Percentiles rank a stretch among this genome's conserved stretches.
phyloP scores from a whole-genome alignment of 192 early-diverging fungal genomes.

The Backusella australiensis region DNA sequence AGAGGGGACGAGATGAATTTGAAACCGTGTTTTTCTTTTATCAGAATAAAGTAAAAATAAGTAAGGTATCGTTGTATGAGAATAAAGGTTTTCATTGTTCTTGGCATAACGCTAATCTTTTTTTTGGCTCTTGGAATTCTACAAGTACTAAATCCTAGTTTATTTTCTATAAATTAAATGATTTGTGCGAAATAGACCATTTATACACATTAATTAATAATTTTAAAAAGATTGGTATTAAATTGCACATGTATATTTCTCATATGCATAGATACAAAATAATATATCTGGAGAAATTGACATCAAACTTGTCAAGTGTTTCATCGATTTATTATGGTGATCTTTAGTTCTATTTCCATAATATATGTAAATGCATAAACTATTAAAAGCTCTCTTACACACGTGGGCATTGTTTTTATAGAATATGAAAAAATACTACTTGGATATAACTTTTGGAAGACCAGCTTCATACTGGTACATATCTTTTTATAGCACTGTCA shows the following conservation, averaged over 20 bases:
- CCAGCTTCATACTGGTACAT: not conserved
- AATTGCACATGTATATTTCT: no score
- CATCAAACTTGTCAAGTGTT: not conserved
- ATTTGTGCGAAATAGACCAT: not conserved
- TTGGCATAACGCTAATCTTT: not conserved
- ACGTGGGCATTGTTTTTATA: not conserved
- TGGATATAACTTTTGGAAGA: not conserved
- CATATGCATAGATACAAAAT: not conserved
- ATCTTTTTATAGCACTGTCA: slow-evolving; percentile 2
- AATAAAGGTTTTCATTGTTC: not conserved
- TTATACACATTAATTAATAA: not conserved
- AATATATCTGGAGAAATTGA: no score
- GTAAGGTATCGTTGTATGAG: not conserved
- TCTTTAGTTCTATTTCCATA: not conserved
- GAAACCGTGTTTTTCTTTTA: not conserved
- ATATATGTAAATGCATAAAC: not conserved
- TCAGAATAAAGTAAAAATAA: not conserved
- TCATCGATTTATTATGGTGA: not conserved
- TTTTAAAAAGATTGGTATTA: not conserved
- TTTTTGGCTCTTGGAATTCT: not conserved
- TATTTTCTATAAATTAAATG: not conserved
- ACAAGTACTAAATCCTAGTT: not conserved
- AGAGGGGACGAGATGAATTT: not conserved
- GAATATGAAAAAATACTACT: not conserved
- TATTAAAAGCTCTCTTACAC: not conserved